These are phyloP conservation scores for Paramyrothecium roridum DNA, from an alignment of 2,329 filamentous ascomycete genomes.

Conservation along the genomic window DNA sequence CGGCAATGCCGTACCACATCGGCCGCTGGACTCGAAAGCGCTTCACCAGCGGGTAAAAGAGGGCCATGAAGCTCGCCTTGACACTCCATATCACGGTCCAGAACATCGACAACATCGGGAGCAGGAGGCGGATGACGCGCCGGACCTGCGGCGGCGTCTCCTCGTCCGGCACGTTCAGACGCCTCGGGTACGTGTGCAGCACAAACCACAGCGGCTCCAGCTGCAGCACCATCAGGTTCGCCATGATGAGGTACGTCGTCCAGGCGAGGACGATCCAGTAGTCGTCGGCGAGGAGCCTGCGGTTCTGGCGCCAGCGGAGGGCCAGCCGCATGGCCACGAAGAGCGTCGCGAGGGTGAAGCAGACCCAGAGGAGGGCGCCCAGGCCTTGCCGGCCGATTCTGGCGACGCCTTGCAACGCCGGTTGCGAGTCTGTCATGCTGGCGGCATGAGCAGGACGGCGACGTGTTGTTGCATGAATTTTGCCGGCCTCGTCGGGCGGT, in stretches of 20 bases:
- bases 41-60: not conserved
- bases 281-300: constrained; percentile 17
- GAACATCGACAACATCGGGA: not conserved
- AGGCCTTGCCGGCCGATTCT: constrained; percentile 7
- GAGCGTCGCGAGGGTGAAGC: constrained; percentile 16
- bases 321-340: constrained; percentile 18
- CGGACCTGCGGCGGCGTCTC: not conserved
- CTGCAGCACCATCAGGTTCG: constrained; percentile 8
- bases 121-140: not conserved
- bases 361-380: constrained; percentile 20
- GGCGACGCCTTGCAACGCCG: not conserved
- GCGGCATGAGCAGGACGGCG: not conserved
- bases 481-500: not conserved
- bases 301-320: constrained; percentile 15
- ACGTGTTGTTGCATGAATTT: not conserved
- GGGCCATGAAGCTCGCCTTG: not conserved
- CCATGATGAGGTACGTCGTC: constrained; percentile 13
- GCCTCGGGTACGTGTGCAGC: not conserved
- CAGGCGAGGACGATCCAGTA: constrained; percentile 23
- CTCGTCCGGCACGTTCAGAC: not conserved
- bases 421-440: not conserved
- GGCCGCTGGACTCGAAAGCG: not conserved
- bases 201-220: not conserved
- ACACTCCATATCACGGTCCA: not conserved
- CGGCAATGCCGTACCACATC: not conserved